Base-by-base conservation (phyloP, 305 asterid genomes). In the Fraxinus latifolia region DNA sequence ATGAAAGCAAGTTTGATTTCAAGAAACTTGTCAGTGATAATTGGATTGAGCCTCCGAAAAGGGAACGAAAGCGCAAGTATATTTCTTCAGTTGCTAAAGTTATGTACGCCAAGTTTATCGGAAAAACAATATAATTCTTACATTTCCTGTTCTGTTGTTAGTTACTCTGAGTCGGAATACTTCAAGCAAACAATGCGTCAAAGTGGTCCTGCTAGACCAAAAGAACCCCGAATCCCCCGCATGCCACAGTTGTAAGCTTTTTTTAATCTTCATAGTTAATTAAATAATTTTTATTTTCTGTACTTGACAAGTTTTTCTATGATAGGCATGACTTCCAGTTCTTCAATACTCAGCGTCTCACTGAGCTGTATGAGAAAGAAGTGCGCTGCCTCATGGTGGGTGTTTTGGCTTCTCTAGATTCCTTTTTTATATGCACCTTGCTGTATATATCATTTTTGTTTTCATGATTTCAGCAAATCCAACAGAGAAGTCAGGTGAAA, bases 171-270 rank as follows among this genome's bases (percentile, higher is more conserved):
- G 75, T 92, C 98, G 0, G 99, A 96, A 87, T 95, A 96, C 92
- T 95, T 93, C 88, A 96, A 96, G 94, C 99, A 96, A 88, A 96
- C 99, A 82, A 92, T 96, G 98, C 98, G 99, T 68, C 98, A 92
- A 85, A 91, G 92, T 91, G 98, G 97, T 85, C 98, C 99, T 77
- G 90, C 94, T 9, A 92, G 87, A 83, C 94, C 98, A 44, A 96
- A 93, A 85, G 99, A 96, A 89, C 98, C 98, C 80, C 93, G 98
- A 81, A 95, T 96, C 84, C 99, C 99, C 80, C 97, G 99, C 84
- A 96, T 96, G 99, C 99, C 98, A 15, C 99, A 95, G 91, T 82
- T 96, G 99, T 96, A 89, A 86, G 93, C 39, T 70, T 67, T 80
- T 60, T 60, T 60, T 60, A 21, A 14, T 58, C 71, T 77, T 74